A percentile compares a stretch with the other conserved stretches of the same genome.
Evolutionary conservation across 352 stramenopile species (phyloP).

Genomic region (Peronospora farinosa): DNA sequence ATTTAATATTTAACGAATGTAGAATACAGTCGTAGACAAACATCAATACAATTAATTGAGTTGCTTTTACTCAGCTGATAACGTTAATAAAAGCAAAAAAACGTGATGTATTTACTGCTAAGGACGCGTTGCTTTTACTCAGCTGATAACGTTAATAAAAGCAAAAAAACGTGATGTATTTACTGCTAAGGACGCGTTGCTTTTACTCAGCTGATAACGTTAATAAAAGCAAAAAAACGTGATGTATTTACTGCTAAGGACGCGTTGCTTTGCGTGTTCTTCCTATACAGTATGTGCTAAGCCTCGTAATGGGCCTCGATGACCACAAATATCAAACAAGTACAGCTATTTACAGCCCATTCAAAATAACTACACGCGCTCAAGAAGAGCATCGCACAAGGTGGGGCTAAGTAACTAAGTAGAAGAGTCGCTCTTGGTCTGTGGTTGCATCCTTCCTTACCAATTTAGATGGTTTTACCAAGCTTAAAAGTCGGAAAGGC

Average conservation of each 20-base stretch:
- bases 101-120: not conserved
- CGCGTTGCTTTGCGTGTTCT: not conserved
- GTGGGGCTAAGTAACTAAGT: no score
- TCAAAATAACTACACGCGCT: no score
- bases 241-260: not conserved
- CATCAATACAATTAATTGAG: not conserved
- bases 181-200: not conserved
- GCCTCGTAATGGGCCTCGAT: not conserved
- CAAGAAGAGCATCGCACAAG: no score
- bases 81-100: not conserved
- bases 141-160: not conserved
- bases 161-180: not conserved
- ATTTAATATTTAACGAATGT: constrained; percentile 1
- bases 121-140: not conserved
- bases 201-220: not conserved
- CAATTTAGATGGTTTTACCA: no score
- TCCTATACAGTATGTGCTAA: no score
- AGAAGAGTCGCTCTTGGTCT: no score
- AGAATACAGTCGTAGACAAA: not conserved
- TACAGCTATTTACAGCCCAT: no score
- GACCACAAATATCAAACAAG: not conserved
- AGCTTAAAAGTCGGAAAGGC: no score
- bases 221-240: not conserved
- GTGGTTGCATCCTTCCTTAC: no score
- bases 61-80: not conserved